Conservation (phyloP, 1,139 yeast genomes). For the Debaryomyces psychrophilus region DNA sequence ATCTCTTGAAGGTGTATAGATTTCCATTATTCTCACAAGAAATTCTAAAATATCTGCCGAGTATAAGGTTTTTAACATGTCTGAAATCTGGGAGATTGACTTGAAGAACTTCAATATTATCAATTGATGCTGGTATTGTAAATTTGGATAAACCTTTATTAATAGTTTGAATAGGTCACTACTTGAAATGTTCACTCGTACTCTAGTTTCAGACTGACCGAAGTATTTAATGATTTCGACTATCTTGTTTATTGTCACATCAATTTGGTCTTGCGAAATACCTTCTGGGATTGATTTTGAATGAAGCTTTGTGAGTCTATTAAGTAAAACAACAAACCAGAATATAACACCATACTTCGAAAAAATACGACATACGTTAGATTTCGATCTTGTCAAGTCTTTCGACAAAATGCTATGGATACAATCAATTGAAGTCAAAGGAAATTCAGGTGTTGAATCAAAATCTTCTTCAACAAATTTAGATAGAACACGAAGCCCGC, state of each 20-base stretch:
- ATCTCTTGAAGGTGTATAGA: slow-evolving; percentile 28
- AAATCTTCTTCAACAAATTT: slow-evolving; percentile 60
- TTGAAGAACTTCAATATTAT: slow-evolving; percentile 45
- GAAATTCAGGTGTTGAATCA: slow-evolving; percentile 47
- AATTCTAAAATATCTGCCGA: slow-evolving; percentile 49
- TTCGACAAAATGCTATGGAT: slow-evolving; percentile 46
- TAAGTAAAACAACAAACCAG: slow-evolving; percentile 51
- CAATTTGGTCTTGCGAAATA: slow-evolving; percentile 23
- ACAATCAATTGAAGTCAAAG: slow-evolving; percentile 50
- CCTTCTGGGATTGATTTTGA: slow-evolving; percentile 14
- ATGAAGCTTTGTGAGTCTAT: slow-evolving; percentile 28
- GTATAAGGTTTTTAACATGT: slow-evolving; percentile 36
- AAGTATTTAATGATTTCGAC: slow-evolving; percentile 44
- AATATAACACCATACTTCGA: slow-evolving; percentile 53
- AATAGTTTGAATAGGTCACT: slow-evolving; percentile 50
- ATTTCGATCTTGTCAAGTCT: slow-evolving; percentile 50
- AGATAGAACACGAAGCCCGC: slow-evolving; percentile 55
- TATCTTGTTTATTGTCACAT: slow-evolving; percentile 38
- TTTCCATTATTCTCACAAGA: slow-evolving; percentile 33
- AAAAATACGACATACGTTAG: slow-evolving; percentile 58
- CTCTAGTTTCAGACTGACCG: slow-evolving; percentile 49
- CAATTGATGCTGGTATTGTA: slow-evolving; percentile 38
- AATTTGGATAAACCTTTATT: slow-evolving; percentile 39
- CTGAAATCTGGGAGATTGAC: slow-evolving; percentile 46
- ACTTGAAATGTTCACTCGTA: slow-evolving; percentile 42